phyloP scores from a whole-genome alignment of 2,329 filamentous ascomycete genomes.

The Scytalidium sp. region DNA sequence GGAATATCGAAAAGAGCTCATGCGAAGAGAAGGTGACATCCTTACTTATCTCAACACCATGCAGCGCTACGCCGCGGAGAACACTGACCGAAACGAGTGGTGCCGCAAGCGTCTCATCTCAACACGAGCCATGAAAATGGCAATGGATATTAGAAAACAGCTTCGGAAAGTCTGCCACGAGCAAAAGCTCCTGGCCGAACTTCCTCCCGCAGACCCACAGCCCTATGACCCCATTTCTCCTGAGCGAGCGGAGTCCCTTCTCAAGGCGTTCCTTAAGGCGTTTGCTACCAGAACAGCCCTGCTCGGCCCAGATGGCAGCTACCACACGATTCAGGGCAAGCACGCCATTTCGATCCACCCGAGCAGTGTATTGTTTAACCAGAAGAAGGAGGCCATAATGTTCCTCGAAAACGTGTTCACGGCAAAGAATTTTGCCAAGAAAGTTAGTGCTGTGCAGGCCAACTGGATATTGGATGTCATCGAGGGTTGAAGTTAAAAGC shows the following conservation, averaged over 20 bases:
- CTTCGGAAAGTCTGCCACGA: constrained; percentile 54
- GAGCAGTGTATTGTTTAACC: constrained; percentile 58
- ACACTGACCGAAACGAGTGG: constrained; percentile 49
- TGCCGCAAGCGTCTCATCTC: constrained; percentile 57
- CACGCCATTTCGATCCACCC: constrained; percentile 62
- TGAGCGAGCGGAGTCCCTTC: constrained; percentile 49
- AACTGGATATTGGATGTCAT: constrained; percentile 47
- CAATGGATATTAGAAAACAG: constrained; percentile 59
- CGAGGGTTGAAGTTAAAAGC: neutral
- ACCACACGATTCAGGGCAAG: constrained; percentile 57
- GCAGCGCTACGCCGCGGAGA: constrained; percentile 57
- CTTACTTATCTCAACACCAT: constrained; percentile 62
- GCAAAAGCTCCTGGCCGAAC: constrained; percentile 41
- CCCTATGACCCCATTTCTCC: constrained; percentile 53
- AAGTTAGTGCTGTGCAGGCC: constrained; percentile 59
- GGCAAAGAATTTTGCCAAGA: constrained; percentile 64
- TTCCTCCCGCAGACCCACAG: constrained; percentile 48
- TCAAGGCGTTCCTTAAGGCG: constrained; percentile 61
- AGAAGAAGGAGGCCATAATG: constrained; percentile 65
- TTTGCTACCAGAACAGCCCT: constrained; percentile 61
- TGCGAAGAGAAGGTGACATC: constrained; percentile 62
- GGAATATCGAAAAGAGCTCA: constrained; percentile 52
- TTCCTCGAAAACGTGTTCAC: constrained; percentile 67
- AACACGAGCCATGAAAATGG: constrained; percentile 59
- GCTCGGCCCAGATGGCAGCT: constrained; percentile 57